Conservation (phyloP, 352 stramenopile species). For the Elongisporangium prolatum region DNA sequence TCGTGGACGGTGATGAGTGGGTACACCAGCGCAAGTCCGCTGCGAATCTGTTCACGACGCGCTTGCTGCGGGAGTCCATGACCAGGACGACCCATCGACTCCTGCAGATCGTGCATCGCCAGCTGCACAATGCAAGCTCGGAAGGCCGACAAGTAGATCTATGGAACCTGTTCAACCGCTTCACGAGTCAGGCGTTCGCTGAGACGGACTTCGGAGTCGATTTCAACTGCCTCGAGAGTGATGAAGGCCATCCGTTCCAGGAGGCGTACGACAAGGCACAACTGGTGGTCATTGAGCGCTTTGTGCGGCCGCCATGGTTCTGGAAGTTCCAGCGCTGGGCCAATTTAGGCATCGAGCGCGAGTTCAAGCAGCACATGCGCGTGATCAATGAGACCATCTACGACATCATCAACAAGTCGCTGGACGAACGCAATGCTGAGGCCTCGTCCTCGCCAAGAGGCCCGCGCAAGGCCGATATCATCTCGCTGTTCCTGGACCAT, state of each 20-base stretch:
- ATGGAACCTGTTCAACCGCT: conserved; percentile 29
- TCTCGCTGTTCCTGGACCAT: conserved; percentile 14
- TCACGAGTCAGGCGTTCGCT: conserved; percentile 38
- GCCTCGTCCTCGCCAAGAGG: background rate
- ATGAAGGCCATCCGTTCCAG: conserved; percentile 22
- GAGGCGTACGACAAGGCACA: conserved; percentile 37
- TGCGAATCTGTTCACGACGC: conserved; percentile 28
- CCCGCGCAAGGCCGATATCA: conserved; percentile 4
- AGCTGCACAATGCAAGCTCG: too few relatives aligned
- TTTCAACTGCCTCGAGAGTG: conserved; percentile 29
- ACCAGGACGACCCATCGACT: conserved; percentile 27
- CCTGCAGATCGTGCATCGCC: conserved; percentile 18
- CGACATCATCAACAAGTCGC: conserved; percentile 12
- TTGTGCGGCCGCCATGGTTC: conserved; percentile 35
- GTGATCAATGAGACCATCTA: conserved; percentile 14
- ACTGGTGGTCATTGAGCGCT: conserved; percentile 25
- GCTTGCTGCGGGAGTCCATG: conserved; percentile 33
- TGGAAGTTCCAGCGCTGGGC: conserved; percentile 40
- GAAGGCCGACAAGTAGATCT: conserved; percentile 4
- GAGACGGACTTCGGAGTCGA: conserved; percentile 36
- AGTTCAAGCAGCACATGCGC: conserved; percentile 15
- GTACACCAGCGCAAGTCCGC: conserved; percentile 69
- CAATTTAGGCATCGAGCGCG: conserved; percentile 21
- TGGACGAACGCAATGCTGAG: conserved; percentile 10
- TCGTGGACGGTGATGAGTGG: conserved; percentile 61